These are phyloP conservation scores for Xylariaceae sp. DNA, from an alignment of 2,329 filamentous ascomycete species.

Conservation along the genomic window DNA sequence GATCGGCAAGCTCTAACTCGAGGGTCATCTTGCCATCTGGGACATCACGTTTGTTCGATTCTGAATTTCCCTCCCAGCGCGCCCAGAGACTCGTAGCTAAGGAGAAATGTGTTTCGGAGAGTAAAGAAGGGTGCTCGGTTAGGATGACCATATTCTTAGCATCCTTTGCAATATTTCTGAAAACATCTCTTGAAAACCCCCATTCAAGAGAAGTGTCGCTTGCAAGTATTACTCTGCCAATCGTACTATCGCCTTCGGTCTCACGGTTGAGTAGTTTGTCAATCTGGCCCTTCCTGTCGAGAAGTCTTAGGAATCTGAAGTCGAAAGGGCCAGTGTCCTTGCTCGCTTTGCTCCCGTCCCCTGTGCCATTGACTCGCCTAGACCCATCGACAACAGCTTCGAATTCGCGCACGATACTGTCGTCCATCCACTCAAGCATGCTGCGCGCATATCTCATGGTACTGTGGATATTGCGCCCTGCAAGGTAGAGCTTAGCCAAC, in stretches of 20 bases:
- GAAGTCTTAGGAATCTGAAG: constrained; percentile 79
- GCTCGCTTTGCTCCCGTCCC: constrained; percentile 49
- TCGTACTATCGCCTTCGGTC: constrained; percentile 44
- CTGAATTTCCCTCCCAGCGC: constrained; percentile 71
- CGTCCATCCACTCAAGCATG: constrained; percentile 99
- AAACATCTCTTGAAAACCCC: constrained; percentile 86
- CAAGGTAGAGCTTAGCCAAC: constrained; percentile 72
- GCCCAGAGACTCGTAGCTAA: constrained; percentile 79
- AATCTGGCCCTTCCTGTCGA: constrained; percentile 82
- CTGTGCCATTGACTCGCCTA: constrained; percentile 49
- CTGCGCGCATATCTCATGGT: constrained; percentile 90
- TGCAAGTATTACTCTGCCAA: constrained; percentile 79
- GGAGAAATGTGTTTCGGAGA: constrained; percentile 50
- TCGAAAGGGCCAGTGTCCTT: constrained; percentile 78
- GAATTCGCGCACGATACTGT: constrained; percentile 89
- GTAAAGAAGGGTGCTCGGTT: constrained; percentile 69
- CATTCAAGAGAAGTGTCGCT: constrained; percentile 90
- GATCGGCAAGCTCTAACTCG: constrained; percentile 62
- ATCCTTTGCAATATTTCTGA: constrained; percentile 75
- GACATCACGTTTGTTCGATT: constrained; percentile 37
- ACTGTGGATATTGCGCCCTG: constrained; percentile 82
- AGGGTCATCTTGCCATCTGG: constrained; percentile 59
- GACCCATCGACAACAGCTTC: constrained; percentile 66
- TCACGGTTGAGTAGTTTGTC: constrained; percentile 64
- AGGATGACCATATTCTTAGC: constrained; percentile 82